phyloP scores from a whole-genome alignment of 441 rosid species.

The Populus trichocarpa region DNA sequence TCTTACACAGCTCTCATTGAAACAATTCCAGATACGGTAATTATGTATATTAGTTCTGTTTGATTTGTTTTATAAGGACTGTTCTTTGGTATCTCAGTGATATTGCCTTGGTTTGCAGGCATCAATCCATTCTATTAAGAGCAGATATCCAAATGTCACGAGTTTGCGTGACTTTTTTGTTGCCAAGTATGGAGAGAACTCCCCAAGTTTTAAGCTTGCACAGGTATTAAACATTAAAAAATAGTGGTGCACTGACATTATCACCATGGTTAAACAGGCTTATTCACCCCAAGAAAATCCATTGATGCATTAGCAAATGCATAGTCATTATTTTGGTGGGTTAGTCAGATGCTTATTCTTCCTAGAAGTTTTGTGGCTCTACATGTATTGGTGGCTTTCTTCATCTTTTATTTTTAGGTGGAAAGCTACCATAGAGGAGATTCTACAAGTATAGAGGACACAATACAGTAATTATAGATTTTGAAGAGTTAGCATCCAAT shows the following conservation, averaged over 20 bases:
- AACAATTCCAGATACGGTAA: constrained; percentile 96
- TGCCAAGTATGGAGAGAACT: constrained; percentile 81
- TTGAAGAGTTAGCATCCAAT: no score
- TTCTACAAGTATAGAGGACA: no score
- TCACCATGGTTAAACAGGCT: not conserved
- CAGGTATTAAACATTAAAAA: constrained; percentile 55
- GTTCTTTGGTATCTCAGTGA: constrained; percentile 10
- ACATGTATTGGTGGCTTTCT: not conserved
- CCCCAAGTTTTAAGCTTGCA: constrained; percentile 90
- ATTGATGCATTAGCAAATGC: not conserved
- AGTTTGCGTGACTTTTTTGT: constrained; percentile 89
- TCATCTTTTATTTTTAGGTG: not conserved
- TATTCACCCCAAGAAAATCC: no score
- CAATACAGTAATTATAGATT: no score
- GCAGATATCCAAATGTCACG: constrained; percentile 82
- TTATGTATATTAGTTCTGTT: constrained; percentile 17
- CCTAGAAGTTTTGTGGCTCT: not conserved
- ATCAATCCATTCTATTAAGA: constrained; percentile 97
- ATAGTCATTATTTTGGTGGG: not conserved
- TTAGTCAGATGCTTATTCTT: not conserved
- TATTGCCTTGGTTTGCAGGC: constrained; percentile 49
- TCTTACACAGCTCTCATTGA: constrained; percentile 99
- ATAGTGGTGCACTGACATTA: not conserved
- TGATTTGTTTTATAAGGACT: constrained; percentile 7
- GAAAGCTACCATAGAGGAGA: no score